A percentile compares a stretch with the other conserved stretches of the same genome.
phyloP scores from a whole-genome alignment of 768 basidiomycete genomes.

The Pulveroboletus sp. region DNA sequence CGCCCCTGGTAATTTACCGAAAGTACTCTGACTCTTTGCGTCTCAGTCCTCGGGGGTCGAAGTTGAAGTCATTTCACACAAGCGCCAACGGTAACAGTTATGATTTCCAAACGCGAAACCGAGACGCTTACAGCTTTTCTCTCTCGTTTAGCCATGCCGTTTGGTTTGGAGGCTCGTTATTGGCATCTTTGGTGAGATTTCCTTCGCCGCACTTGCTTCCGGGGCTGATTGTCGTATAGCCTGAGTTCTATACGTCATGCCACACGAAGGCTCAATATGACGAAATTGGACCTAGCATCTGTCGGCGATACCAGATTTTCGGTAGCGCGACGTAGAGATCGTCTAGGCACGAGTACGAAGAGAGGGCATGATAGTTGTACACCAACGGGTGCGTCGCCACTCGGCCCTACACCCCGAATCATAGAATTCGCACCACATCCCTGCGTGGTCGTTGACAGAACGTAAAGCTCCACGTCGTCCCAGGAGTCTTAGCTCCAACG shows the following conservation, averaged over 20 bases:
- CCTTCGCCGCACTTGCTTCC: neutral
- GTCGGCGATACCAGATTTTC: conserved; percentile 89
- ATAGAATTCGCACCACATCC: too few relatives aligned
- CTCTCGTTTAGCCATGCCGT: conserved; percentile 68
- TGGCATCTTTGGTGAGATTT: conserved; percentile 79
- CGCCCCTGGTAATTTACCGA: neutral
- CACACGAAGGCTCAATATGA: conserved; percentile 95
- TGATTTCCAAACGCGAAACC: neutral
- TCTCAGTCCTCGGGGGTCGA: conserved; percentile 90
- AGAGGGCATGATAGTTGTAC: neutral
- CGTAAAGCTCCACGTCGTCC: too few relatives aligned
- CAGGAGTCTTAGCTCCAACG: too few relatives aligned
- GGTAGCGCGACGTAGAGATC: conserved; percentile 68
- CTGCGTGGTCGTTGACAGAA: too few relatives aligned
- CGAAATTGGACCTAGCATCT: conserved; percentile 88
- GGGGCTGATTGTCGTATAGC: conserved; percentile 40
- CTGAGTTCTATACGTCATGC: conserved; percentile 92
- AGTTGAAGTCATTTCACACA: conserved; percentile 97
- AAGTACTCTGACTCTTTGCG: conserved; percentile 1
- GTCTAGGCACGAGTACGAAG: neutral
- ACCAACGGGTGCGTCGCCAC: too few relatives aligned
- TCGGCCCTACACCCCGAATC: too few relatives aligned
- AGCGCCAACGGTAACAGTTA: conserved; percentile 74
- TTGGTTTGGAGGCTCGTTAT: conserved; percentile 95
- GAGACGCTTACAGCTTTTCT: conserved; percentile 7